These are phyloP conservation scores for Primulina huaijiensis DNA, from an alignment of 257 asterid species.

Conservation along the genomic window DNA sequence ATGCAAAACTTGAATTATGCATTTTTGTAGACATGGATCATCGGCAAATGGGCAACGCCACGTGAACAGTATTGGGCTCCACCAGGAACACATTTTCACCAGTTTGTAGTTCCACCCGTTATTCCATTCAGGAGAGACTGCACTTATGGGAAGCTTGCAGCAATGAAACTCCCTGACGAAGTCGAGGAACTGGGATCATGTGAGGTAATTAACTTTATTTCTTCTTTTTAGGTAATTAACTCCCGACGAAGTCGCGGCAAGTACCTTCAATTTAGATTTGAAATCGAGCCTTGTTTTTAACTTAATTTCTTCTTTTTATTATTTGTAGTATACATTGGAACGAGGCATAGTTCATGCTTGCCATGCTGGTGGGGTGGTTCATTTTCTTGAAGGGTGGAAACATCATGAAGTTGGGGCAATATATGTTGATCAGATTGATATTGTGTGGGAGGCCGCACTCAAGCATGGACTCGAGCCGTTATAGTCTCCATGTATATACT, in stretches of 20 bases:
- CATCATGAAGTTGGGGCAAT: slow-evolving; percentile 93
- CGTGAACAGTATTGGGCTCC: slow-evolving; percentile 77
- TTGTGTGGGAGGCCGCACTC: slow-evolving; percentile 92
- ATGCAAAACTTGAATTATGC: not conserved
- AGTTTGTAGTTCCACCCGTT: slow-evolving; percentile 83
- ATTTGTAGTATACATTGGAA: slow-evolving; percentile 72
- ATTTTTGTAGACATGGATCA: slow-evolving; percentile 63
- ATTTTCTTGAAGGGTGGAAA: slow-evolving; percentile 78
- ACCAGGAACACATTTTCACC: slow-evolving; percentile 73
- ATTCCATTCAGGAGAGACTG: slow-evolving; percentile 84
- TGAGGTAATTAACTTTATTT: slow-evolving; percentile 47
- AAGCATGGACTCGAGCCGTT: slow-evolving; percentile 69
- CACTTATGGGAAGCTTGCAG: slow-evolving; percentile 78
- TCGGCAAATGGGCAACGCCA: slow-evolving; percentile 81
- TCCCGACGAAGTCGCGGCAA: slow-evolving; percentile 72
- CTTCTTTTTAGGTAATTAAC: slow-evolving; percentile 11
- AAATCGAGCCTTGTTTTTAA: not conserved
- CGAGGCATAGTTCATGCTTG: slow-evolving; percentile 97
- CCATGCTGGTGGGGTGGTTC: slow-evolving; percentile 93
- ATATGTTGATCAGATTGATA: slow-evolving; percentile 72
- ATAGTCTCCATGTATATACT: slow-evolving; percentile 22
- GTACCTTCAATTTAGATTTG: too few species aligned
- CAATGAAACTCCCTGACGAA: slow-evolving; percentile 82
- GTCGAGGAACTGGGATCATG: slow-evolving; percentile 81
- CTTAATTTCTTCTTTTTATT: not conserved